Conservation (phyloP, 176 grass and related monocot species). For the Chrysopogon serrulatus region DNA sequence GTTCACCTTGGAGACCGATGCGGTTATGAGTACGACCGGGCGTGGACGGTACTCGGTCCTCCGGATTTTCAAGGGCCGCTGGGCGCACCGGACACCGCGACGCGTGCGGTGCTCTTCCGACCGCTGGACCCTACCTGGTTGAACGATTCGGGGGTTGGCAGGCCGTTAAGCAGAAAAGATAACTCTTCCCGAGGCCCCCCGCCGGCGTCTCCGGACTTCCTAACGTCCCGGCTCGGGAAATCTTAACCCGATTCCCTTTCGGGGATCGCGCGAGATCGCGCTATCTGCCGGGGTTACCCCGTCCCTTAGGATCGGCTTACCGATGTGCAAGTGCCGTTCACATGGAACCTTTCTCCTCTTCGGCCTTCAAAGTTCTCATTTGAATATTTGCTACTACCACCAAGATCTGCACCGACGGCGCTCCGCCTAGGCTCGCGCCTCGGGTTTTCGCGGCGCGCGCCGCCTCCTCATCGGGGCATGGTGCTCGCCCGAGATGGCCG, state of each 20-base stretch:
- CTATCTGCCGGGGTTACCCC: constrained; percentile 40
- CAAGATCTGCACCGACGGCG: no score
- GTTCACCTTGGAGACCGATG: no score
- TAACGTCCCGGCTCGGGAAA: constrained; percentile 52
- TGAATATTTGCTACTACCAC: constrained; percentile 80
- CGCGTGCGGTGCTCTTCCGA: no score
- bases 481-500: no score
- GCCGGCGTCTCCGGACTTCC: no score
- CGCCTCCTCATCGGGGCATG: no score
- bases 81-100: no score
- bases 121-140: no score
- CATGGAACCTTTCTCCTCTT: constrained; percentile 69
- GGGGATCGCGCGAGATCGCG: background rate
- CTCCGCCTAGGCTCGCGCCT: no score
- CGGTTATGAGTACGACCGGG: constrained; percentile 49
- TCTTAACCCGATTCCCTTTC: constrained; percentile 35
- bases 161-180: constrained; percentile 74
- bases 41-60: constrained; percentile 26
- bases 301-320: constrained; percentile 72
- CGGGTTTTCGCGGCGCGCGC: no score
- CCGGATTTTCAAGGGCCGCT: constrained; percentile 18
- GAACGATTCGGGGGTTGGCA: no score
- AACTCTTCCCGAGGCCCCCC: constrained; percentile 64
- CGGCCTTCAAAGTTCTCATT: constrained; percentile 75
- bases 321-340: constrained; percentile 74